phyloP scores from a whole-genome alignment of 2,329 filamentous ascomycete species.

The Blastomyces parvus region DNA sequence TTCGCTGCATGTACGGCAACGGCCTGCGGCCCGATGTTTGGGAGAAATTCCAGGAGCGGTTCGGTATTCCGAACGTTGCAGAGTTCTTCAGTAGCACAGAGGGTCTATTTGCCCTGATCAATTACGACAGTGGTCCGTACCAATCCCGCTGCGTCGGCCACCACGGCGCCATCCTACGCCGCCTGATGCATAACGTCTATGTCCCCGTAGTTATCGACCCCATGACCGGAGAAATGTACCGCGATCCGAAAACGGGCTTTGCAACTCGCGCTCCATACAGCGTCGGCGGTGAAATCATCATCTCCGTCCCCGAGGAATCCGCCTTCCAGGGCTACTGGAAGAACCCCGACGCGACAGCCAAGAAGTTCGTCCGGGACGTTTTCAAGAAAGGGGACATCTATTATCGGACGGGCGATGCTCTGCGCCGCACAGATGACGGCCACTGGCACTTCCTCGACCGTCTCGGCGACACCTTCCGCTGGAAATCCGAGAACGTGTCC shows the following conservation, averaged over 20 bases:
- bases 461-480: slow-evolving; percentile 64
- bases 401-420: slow-evolving; percentile 59
- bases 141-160: slow-evolving; percentile 58
- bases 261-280: slow-evolving; percentile 54
- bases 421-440: slow-evolving; percentile 53
- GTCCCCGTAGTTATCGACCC: slow-evolving; percentile 61
- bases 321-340: slow-evolving; percentile 62
- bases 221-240: slow-evolving; percentile 56
- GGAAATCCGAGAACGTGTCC: slow-evolving; percentile 62
- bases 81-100: slow-evolving; percentile 76
- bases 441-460: slow-evolving; percentile 62
- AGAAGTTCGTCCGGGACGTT: slow-evolving; percentile 57
- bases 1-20: slow-evolving; percentile 41
- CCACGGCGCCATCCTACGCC: slow-evolving; percentile 54
- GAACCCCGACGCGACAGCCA: slow-evolving; percentile 55
- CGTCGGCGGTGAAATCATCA: slow-evolving; percentile 65
- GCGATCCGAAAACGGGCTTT: slow-evolving; percentile 60
- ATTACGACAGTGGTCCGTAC: slow-evolving; percentile 53
- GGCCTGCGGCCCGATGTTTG: slow-evolving; percentile 55
- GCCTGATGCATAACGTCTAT: slow-evolving; percentile 44
- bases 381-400: slow-evolving; percentile 59
- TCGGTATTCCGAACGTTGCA: slow-evolving; percentile 43
- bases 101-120: slow-evolving; percentile 55
- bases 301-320: slow-evolving; percentile 49
- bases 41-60: slow-evolving; percentile 44